Conservation (phyloP, 2,329 filamentous ascomycete species). For the Albifimbria verrucaria region DNA sequence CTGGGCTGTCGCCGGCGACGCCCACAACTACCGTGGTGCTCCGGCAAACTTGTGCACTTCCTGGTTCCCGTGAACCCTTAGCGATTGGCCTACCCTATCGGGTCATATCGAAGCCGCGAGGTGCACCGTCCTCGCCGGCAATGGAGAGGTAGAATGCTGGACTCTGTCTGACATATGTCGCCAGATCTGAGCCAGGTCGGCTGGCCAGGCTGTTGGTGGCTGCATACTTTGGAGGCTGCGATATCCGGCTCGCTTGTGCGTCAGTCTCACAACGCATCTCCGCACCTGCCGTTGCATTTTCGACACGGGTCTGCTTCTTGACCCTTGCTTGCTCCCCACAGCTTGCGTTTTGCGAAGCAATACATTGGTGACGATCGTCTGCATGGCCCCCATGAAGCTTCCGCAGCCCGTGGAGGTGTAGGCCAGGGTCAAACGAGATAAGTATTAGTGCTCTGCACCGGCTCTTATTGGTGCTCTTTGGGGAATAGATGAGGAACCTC, state of each 20-base stretch:
- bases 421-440: conserved; percentile 26
- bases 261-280: background rate
- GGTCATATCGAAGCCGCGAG: background rate
- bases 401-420: conserved; percentile 17
- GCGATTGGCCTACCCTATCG: no score
- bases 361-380: background rate
- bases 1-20: no score
- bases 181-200: background rate
- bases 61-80: no score
- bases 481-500: conserved; percentile 42
- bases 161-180: background rate
- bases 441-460: conserved; percentile 18
- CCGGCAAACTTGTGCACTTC: no score
- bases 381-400: conserved; percentile 5
- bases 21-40: no score
- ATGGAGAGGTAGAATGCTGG: background rate
- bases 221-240: background rate
- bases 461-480: conserved; percentile 9
- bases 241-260: background rate
- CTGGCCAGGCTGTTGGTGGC: background rate
- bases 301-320: background rate
- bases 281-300: background rate
- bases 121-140: background rate
- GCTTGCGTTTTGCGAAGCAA: background rate
- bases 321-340: background rate